Conservation (phyloP, 2,329 filamentous ascomycete species). For the Pyrenophora tritici-repentis region DNA sequence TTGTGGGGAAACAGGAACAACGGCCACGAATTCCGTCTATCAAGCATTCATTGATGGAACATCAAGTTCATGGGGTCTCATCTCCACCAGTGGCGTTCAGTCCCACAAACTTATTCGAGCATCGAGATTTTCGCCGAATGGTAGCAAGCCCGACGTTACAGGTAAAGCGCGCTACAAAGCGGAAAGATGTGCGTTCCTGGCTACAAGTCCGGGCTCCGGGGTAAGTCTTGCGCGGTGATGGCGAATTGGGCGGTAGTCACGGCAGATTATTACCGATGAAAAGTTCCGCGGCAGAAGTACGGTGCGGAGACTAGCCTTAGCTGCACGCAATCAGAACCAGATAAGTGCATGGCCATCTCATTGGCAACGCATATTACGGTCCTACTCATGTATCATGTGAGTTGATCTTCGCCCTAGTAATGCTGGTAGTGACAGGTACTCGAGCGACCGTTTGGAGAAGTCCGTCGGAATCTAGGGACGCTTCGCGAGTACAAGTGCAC, state of each 20-base stretch:
- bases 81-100: background rate
- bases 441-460: background rate
- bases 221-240: background rate
- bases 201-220: background rate
- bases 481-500: conserved; percentile 5
- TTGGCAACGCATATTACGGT: conserved; percentile 8
- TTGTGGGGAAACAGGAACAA: background rate
- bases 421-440: background rate
- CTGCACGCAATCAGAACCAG: conserved; percentile 1
- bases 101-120: background rate
- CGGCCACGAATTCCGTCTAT: background rate
- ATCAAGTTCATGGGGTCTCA: background rate
- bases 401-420: conserved; percentile 1
- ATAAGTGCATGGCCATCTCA: background rate
- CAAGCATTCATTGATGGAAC: background rate
- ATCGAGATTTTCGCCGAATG: background rate
- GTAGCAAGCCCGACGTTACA: background rate
- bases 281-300: conserved; percentile 11
- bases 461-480: conserved; percentile 14
- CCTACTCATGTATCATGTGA: conserved; percentile 5
- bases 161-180: background rate
- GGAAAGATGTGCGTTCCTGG: background rate
- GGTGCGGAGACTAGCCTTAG: conserved; percentile 5
- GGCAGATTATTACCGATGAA: conserved; percentile 5
- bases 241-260: background rate